These are phyloP conservation scores for Alternaria angustiovoidea DNA, from an alignment of 2,329 filamentous ascomycete species.

Conservation along the genomic window DNA sequence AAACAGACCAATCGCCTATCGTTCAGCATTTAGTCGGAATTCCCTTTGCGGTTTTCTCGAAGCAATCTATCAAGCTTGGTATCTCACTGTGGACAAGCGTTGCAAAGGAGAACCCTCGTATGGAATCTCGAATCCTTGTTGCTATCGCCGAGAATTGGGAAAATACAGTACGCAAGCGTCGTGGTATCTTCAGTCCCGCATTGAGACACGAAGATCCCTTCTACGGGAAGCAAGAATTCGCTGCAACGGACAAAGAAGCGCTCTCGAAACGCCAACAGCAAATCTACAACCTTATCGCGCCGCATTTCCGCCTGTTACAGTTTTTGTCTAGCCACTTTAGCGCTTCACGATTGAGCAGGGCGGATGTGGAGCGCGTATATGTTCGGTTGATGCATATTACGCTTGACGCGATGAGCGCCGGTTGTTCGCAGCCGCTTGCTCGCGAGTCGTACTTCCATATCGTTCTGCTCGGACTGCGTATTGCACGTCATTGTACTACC, in stretches of 20 bases:
- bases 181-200: constrained; percentile 80
- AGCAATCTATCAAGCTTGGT: constrained; percentile 93
- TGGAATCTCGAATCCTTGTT: constrained; percentile 84
- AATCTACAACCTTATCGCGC: constrained; percentile 83
- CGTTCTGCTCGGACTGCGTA: constrained; percentile 79
- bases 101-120: constrained; percentile 90
- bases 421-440: constrained; percentile 82
- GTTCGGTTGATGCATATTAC: constrained; percentile 81
- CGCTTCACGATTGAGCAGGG: constrained; percentile 84
- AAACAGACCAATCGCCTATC: constrained; percentile 77
- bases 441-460: constrained; percentile 92
- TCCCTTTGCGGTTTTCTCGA: constrained; percentile 91
- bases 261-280: constrained; percentile 78
- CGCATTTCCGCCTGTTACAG: constrained; percentile 84
- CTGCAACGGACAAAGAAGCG: constrained; percentile 81
- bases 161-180: constrained; percentile 75
- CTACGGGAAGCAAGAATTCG: constrained; percentile 89
- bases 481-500: constrained; percentile 75
- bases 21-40: constrained; percentile 89
- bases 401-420: constrained; percentile 70
- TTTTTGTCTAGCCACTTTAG: constrained; percentile 96
- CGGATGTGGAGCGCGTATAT: constrained; percentile 83
- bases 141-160: constrained; percentile 95
- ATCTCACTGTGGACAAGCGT: constrained; percentile 96
- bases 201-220: constrained; percentile 85